phyloP scores from a whole-genome alignment of 2,329 filamentous ascomycete genomes.

The Paracorniculantispora psalliotae region DNA sequence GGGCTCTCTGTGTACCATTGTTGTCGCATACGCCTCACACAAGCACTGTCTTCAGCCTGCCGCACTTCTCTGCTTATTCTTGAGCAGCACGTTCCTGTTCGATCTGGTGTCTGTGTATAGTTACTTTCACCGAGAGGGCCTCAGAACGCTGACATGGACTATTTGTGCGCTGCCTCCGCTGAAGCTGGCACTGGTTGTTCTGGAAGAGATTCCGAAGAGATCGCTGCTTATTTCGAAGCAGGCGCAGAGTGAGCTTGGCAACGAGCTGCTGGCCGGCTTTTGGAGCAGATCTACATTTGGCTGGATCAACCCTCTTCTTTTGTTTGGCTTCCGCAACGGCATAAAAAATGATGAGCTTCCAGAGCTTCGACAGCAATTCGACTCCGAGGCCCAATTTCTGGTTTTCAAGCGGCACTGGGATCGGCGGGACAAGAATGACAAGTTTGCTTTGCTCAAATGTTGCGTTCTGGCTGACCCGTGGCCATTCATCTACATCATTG shows the following conservation, averaged over 20 bases:
- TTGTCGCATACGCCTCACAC: slow-evolving; percentile 30
- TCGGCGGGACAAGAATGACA: not conserved
- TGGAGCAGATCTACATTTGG: slow-evolving; percentile 7
- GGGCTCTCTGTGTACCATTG: slow-evolving; percentile 21
- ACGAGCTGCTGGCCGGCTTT: slow-evolving; percentile 18
- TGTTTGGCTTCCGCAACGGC: not conserved
- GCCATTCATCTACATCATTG: not conserved
- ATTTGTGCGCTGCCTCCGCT: slow-evolving; percentile 22
- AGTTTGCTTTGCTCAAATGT: not conserved
- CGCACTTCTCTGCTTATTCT: slow-evolving; percentile 25
- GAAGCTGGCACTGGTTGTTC: slow-evolving; percentile 24
- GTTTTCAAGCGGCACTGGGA: not conserved
- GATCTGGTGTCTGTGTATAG: slow-evolving; percentile 30
- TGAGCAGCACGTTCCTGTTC: slow-evolving; percentile 28
- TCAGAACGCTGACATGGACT: slow-evolving; percentile 21
- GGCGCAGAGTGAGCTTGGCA: slow-evolving; percentile 12
- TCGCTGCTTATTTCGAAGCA: not conserved
- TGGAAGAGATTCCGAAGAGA: slow-evolving; percentile 29
- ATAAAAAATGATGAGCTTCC: not conserved
- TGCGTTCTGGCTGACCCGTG: not conserved
- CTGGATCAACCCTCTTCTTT: not conserved
- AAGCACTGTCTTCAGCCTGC: slow-evolving; percentile 26
- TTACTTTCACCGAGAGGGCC: slow-evolving; percentile 25
- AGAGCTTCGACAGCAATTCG: not conserved
- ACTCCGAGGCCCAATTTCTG: not conserved